Evolutionary conservation across 202 grass and related monocot species (phyloP).

Genomic region (Carex arenaria): DNA sequence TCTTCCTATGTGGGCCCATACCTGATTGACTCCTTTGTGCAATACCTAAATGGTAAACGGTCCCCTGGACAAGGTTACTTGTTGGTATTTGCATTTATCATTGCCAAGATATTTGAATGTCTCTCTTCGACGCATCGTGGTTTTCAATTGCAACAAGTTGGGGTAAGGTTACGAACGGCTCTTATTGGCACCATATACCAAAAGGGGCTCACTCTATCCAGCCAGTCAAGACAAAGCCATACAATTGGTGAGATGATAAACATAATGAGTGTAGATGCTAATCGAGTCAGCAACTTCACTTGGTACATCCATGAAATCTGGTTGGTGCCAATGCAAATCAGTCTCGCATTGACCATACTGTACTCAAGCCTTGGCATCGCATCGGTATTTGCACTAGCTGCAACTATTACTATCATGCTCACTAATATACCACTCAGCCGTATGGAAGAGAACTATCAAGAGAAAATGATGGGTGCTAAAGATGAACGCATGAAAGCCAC

Average conservation of each 20-base stretch:
- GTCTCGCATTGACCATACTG: slow-evolving; percentile 63
- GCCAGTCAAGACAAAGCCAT: slow-evolving; percentile 59
- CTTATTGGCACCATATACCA: slow-evolving; percentile 64
- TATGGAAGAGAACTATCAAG: slow-evolving; percentile 67
- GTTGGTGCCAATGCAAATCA: slow-evolving; percentile 60
- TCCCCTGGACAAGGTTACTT: slow-evolving; percentile 49
- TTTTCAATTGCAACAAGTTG: slow-evolving; percentile 56
- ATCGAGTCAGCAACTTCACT: slow-evolving; percentile 38
- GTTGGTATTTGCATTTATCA: slow-evolving; percentile 51
- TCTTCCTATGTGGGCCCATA: slow-evolving; percentile 76
- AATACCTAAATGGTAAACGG: slow-evolving; percentile 66
- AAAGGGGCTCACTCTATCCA: slow-evolving; percentile 63
- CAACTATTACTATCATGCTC: slow-evolving; percentile 56
- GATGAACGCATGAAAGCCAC: slow-evolving; percentile 73
- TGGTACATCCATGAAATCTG: slow-evolving; percentile 74
- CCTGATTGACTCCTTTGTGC: slow-evolving; percentile 72
- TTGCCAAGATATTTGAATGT: slow-evolving; percentile 66
- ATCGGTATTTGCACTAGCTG: slow-evolving; percentile 42
- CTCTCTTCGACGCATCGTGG: slow-evolving; percentile 49
- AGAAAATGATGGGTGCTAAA: slow-evolving; percentile 76
- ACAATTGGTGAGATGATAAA: slow-evolving; percentile 82
- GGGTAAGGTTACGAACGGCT: slow-evolving; percentile 33
- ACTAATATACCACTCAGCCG: slow-evolving; percentile 48
- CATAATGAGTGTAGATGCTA: slow-evolving; percentile 64
- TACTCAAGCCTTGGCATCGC: slow-evolving; percentile 52